Base-by-base conservation (phyloP, 306 rosid genomes). In the Ochetophila trinervis region DNA sequence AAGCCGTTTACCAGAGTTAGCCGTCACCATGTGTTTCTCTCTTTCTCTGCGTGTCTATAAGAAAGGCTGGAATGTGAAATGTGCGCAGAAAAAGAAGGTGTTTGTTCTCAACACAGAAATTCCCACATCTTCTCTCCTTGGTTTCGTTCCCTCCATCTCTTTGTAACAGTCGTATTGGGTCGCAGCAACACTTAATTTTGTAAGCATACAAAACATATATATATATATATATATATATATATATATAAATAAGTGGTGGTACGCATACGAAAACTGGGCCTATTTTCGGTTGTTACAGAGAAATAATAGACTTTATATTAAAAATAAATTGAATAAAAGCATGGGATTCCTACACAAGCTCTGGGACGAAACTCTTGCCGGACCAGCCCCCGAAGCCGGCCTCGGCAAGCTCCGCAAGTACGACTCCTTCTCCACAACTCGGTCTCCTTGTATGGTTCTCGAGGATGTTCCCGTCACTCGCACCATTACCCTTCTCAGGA, bases 311-410 rank as follows among this genome's bases (percentile, higher is more conserved):
- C 21, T 30, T 35, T 13, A 45, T 30, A 30, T 56, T 55, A 2
- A 2, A 7, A 68, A 66, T 8, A 1, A 7, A n/a, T 21, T 12
- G n/a, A 50, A 15, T 8, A 44, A 17, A 19, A 68, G 21, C 47
- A 93, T 93, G 97, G 86, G 88, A 73, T 84, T 93, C 70, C 90
- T 93, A 60, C 81, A 87, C 57, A 93, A 87, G 78, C 84, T 93
- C 11, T 93, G 98, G 98, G 98, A 93, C 87, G 98, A 93, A 78
- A 89, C 95, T 47, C 72, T 93, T 36, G 98, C 97, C 56, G 98
- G 98, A 11, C 97, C 98, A 14, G 18, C 89, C 20, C 98, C 98
- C 2, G 98, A 93, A n/a, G 59, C 88, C 42, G 98, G 96, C 61
- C 87, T 92, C 56, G 83, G 93, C 19, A 88, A 84, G 68, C 95